Evolutionary conservation across 1,284 basidiomycete genomes (phyloP), one percentile per base, ranked within the genome.

Genomic region (Ustilago xerochloae): DNA sequence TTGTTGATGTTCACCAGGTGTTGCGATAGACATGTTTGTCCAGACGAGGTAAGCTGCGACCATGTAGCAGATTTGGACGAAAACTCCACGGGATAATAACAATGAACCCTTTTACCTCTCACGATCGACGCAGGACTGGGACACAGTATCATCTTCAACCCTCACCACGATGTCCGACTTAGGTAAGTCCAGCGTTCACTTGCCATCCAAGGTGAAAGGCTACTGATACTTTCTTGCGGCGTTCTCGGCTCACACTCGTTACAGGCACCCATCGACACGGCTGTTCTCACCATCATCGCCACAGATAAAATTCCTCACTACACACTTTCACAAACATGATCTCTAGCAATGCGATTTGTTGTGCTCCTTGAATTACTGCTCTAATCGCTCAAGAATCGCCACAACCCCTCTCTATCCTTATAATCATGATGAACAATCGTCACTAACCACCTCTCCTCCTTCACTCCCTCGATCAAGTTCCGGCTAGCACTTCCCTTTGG

Each of bases 341-440:
- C 18, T 36, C 32, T 26, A 16, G 30, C 32, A 33, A 33, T 32
- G 7, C 4, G 5, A 50, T 35, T 10, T 18, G 6, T n/a, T 28
- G 24, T n/a, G 18, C 2, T 16, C 10, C 18, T 41, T 9, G 4
- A 51, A n/a, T 15, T 29, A 7, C 28, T 5, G 5, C 35, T 33
- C 43, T 48, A 73, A 55, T 67, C 57, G 12, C 64, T 63, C 55
- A 75, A 57, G 28, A 80, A 64, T 15, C 57, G 51, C 94, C 95
- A 98, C 45, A 99, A 86, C 0, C 89, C 93, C n/a, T 90, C 87
- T 0, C 88, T 76, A 72, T 92, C 86, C 86, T 93, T 93, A 85
- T 91, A 99, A 85, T 99, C 92, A 81, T 99, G 96, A 85, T 98
- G 94, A 3, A 97, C 90, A 71, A 99, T 87, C 84, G 91, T 97